Percentiles rank a stretch among this genome's conserved stretches.
Conservation (phyloP, 164 flowering plant species). For the Paratinospora sagittata region DNA sequence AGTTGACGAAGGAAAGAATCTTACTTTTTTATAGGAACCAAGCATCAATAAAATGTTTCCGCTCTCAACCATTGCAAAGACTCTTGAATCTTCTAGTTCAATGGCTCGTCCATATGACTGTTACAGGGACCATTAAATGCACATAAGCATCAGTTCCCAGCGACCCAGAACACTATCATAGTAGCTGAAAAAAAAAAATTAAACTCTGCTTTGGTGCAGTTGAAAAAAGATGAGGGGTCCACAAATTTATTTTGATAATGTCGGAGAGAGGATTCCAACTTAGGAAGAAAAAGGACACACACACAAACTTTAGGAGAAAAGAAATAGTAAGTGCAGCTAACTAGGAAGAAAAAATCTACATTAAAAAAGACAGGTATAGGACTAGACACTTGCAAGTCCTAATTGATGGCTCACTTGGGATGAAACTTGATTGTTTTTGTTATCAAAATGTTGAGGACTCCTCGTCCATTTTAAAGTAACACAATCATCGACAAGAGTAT, state of each 20-base stretch:
- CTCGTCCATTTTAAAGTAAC: too few relatives aligned
- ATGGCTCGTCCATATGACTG: constrained; percentile 93
- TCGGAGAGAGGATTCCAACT: not conserved
- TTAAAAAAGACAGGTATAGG: not conserved
- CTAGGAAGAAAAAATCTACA: not conserved
- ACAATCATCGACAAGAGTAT: too few relatives aligned
- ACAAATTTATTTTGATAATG: too few relatives aligned
- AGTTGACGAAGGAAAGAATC: constrained; percentile 2
- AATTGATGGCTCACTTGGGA: not conserved
- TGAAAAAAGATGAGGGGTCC: too few relatives aligned
- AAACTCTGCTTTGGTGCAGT: not conserved
- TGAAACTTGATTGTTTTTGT: too few relatives aligned
- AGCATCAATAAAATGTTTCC: constrained; percentile 78
- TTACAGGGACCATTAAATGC: not conserved
- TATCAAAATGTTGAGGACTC: too few relatives aligned
- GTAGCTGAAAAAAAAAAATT: not conserved
- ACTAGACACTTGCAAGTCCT: not conserved
- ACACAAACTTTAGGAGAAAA: not conserved
- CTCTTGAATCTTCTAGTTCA: constrained; percentile 68
- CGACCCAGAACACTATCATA: not conserved
- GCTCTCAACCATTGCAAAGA: constrained; percentile 75
- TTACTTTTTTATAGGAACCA: constrained; percentile 75
- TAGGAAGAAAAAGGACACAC: not conserved
- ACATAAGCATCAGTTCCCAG: constrained; percentile 2
- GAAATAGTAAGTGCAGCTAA: not conserved